Base-by-base conservation (phyloP, 2,329 filamentous ascomycete genomes). In the Penicillium rolfsii region DNA sequence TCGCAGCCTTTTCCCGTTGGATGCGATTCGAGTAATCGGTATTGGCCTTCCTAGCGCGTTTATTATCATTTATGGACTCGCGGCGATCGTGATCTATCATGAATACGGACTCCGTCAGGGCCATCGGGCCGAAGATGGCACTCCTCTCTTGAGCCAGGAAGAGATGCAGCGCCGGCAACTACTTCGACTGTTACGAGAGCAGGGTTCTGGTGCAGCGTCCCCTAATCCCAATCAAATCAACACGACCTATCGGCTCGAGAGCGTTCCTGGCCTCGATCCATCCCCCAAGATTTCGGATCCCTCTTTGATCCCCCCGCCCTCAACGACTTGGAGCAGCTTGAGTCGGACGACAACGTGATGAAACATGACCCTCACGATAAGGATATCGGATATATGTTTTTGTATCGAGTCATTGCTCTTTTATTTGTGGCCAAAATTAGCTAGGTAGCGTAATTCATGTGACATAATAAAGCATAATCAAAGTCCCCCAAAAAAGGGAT, bases 91-190 rank as follows among this genome's bases (percentile, higher is more conserved):
- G 54, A 59, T 68, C 12, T 75, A 70, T 30, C 65, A 62, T 24
- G 66, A 64, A 38, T 45, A 59, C 30, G 52, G 62, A 45, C 24
- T 55, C 58, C 43, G 59, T 52, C 60, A 56, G 50, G 8, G 57
- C 24, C 58, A 58, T 33, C 64, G 46, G 14, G 49, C 41, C 5
- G 50, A 57, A 22, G 41, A 62, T 40, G 59, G 55, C 40, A 68
- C 63, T 0, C 62, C 63, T 5, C 60, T 71, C 5, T 58, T 76
- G 43, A 75, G 70, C 3, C 73, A 75, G 24, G 77, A 79, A 54
- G 76, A 79, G 55, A 72, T 76, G 67, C 75, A 78, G 56, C 74
- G 77, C 36, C 74, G 73, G 38, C 74, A 79, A 55, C 64, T 79
- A 28, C 72, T 74, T 36, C 70, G 76, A 12, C 65, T 79, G 19